Conservation (phyloP, 2,329 filamentous ascomycete species). For the Colletotrichum camelliae region DNA sequence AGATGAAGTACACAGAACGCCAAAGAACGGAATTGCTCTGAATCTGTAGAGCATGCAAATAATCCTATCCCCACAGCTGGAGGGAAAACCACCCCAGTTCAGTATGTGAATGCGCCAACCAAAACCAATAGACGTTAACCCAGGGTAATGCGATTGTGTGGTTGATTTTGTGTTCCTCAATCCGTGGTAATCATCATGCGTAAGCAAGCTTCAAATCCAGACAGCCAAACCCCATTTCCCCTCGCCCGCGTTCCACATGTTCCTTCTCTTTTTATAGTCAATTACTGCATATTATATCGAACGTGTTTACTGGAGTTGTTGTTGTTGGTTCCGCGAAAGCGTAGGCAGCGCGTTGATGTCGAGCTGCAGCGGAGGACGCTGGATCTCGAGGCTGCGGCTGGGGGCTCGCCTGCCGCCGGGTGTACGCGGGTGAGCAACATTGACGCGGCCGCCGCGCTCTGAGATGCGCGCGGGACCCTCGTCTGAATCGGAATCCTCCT, state of each 20-base stretch:
- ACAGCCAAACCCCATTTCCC: neutral
- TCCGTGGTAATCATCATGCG: neutral
- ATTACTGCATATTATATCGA: neutral
- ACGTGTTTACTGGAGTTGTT: neutral
- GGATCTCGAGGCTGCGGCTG: constrained; percentile 62
- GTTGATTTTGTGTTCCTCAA: neutral
- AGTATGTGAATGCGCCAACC: constrained; percentile 6
- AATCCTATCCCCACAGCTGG: neutral
- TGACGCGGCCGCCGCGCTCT: constrained; percentile 59
- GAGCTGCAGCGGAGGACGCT: constrained; percentile 43
- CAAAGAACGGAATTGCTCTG: neutral
- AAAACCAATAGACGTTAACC: neutral
- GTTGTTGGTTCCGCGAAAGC: neutral
- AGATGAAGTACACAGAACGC: neutral
- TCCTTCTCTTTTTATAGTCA: neutral
- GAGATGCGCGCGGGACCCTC: constrained; percentile 51
- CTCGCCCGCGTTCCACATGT: neutral
- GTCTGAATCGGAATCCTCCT: constrained; percentile 52
- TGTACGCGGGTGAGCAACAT: constrained; percentile 61
- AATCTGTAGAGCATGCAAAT: neutral
- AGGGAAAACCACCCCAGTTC: neutral
- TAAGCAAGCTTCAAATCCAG: neutral
- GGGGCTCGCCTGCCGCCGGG: constrained; percentile 58
- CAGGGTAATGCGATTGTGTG: neutral
- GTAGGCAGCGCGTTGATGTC: constrained; percentile 29